Base-by-base conservation (phyloP, 352 stramenopile species). In the Phytophthora sp. region DNA sequence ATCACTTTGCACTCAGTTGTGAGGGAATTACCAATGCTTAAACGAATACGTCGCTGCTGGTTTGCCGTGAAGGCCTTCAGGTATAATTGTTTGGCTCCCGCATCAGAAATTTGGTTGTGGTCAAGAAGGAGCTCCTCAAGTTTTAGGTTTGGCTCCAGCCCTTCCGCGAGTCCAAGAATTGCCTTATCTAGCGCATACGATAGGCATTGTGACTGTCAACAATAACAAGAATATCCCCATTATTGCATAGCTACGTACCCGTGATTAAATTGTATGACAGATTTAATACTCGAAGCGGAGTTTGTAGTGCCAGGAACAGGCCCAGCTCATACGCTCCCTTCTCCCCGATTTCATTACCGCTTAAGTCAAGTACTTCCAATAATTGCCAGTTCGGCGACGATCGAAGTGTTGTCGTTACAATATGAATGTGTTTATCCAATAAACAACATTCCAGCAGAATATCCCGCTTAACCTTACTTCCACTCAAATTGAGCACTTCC, bases 361-460 rank as follows among this genome's bases (percentile, higher is more conserved):
- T 87, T 15, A 93, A 66, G 36, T 91, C 69, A 7, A 93, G 73
- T 16, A 75, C 57, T 49, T 82, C 60, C 5, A 93, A 59, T 1
- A 46, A 3, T 7, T 62, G 45, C 71, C 53, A 87, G 45, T 57
- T 73, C 3, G 20, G 73, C 47, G 56, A 74, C 42, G 31, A 64
- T 38, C 69, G 54, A 9, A 77, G 35, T 23, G 62, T 65, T 49
- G 21, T 27, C 21, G 57, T 58, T 3, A 71, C 54, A 7, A 66
- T 20, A 35, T 57, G 49, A 12, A 68, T 50, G 29, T 74, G 66
- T 5, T 23, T 41, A 20, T 84, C 77, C 1, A 59, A 71, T 33
- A 84, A 30, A 11, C 78, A 69, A 13, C 64, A 71, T 7, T 69
- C 53, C 26, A 86, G 66, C 35, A 65, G 36, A 16, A 86, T 38